Base-by-base conservation (phyloP, 2,329 filamentous ascomycete species). In the Coniochaeta sp. region DNA sequence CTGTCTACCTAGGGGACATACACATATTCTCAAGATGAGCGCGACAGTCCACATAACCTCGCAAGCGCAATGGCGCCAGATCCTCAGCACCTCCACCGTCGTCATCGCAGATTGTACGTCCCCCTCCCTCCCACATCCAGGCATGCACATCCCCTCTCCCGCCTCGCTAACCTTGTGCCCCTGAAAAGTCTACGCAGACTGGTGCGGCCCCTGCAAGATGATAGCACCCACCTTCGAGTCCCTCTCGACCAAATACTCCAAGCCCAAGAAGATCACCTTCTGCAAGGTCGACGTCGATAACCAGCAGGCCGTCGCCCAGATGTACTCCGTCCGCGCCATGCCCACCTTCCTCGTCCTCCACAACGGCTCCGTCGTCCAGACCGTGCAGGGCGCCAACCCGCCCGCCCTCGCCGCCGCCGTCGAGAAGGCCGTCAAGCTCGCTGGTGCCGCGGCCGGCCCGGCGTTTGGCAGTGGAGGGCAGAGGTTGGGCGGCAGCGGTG, bases 271-370 rank as follows among this genome's bases (percentile, higher is more conserved):
- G 71, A 89, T 98, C 69, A 89, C 90, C 55, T 99, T 98, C 73
- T 87, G 86, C 70, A 98, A 96, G 77, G 86, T 98, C 78, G 89
- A 98, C 79, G 91, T 93, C 70, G 93, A 97, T 71, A 80, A 82
- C 67, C 91, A 96, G 74, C 82, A 87, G 66, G 85, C 89, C 61
- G 87, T 98, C 64, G 85, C 92, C 14, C 82, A 86, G 69, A 81
- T 86, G 66, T 91, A 96, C 77, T 83, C 85, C 68, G 88, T 98
- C 71, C 86, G 86, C 68, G 91, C 91, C 64, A 93, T 96, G 87
- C 95, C 95, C 6, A 98, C 95, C 58, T 98, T 99, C 77, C 84
- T 97, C 72, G 87, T 98, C 74, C 93, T 91, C 81, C 89, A 90
- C 76, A 86, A 85, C 71, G 88, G 88, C 67, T 79, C 82, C 65